Percentiles rank a stretch among this genome's conserved stretches.
phyloP scores from a whole-genome alignment of 73 alveolate genomes.

The Paramecium primaurelia region DNA sequence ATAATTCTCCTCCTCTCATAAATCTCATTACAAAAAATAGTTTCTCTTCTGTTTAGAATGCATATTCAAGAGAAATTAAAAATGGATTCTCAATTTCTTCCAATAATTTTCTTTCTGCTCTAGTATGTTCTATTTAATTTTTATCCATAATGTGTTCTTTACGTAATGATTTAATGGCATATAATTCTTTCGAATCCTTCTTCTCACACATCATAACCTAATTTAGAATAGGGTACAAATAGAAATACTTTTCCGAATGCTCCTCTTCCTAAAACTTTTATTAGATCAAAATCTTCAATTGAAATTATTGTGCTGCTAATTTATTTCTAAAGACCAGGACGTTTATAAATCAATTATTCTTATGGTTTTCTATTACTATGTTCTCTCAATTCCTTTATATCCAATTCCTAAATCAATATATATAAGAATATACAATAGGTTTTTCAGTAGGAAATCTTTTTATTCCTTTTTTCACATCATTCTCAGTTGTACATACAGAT shows the following conservation, averaged over 20 bases:
- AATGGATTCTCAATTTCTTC: conserved; percentile 90
- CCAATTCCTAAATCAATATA: neutral
- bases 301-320: neutral
- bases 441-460: conserved; percentile 41
- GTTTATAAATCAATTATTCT: neutral
- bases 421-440: neutral
- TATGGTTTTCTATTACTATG: neutral
- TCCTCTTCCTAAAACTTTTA: conserved; percentile 88
- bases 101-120: conserved; percentile 93
- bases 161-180: conserved; percentile 93
- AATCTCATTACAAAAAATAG: conserved; percentile 89
- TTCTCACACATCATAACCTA: conserved; percentile 85
- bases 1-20: conserved; percentile 90
- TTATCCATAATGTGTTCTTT: conserved; percentile 90
- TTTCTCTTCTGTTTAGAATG: conserved; percentile 92
- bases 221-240: neutral
- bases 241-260: conserved; percentile 80
- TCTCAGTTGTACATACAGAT: conserved; percentile 38
- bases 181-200: conserved; percentile 74
- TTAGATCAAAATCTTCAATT: conserved; percentile 72
- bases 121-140: conserved; percentile 88
- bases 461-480: conserved; percentile 43
- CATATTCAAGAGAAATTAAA: conserved; percentile 87
- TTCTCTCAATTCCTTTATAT: neutral
- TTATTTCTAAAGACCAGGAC: neutral